phyloP scores from a whole-genome alignment of 1,284 basidiomycete species.

The Pholiota adiposa region DNA sequence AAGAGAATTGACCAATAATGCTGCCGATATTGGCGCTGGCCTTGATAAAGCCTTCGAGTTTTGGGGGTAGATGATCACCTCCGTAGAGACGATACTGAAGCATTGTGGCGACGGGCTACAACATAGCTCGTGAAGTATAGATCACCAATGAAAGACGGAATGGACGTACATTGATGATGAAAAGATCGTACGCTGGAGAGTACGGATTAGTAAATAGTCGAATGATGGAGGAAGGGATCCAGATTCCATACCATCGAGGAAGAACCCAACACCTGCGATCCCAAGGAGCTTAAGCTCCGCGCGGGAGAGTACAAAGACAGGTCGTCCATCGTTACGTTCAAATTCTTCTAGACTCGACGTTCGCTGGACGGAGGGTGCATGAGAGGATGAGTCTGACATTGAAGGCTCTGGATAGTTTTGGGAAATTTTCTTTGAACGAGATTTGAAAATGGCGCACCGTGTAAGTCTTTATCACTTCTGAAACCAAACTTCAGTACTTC shows the following conservation, averaged over 20 bases:
- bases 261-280: constrained; percentile 33
- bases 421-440: no score
- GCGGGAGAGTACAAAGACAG: constrained; percentile 24
- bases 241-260: constrained; percentile 28
- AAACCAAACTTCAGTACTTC: no score
- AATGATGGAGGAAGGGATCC: no score
- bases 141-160: background rate
- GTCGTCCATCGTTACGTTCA: constrained; percentile 24
- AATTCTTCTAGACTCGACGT: constrained; percentile 26
- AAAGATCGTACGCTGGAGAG: constrained; percentile 68
- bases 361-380: background rate
- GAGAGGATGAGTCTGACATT: constrained; percentile 6
- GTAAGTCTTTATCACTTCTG: no score
- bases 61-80: constrained; percentile 54
- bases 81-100: constrained; percentile 51
- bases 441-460: no score
- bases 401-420: no score
- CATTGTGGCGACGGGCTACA: background rate
- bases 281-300: constrained; percentile 31
- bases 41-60: constrained; percentile 68
- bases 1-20: constrained; percentile 75
- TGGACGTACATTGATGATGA: constrained; percentile 71
- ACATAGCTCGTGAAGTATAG: background rate
- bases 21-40: constrained; percentile 75
- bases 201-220: background rate